Evolutionary conservation across 2,329 filamentous ascomycete genomes (phyloP).

Genomic region (Sphaerulina vaccinii): DNA sequence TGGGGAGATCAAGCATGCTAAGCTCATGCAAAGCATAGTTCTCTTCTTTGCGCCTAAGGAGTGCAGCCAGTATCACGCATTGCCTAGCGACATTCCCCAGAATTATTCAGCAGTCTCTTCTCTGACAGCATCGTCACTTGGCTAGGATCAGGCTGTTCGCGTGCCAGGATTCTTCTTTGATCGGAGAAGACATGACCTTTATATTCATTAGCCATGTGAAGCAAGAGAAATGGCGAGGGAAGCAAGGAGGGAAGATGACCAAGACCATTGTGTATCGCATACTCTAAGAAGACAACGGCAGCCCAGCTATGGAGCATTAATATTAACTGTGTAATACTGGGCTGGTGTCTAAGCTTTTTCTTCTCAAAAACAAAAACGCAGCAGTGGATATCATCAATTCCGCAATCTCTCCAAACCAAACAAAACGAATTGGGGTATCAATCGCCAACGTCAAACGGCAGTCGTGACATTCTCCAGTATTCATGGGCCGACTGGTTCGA

Average conservation of each 20-base stretch:
- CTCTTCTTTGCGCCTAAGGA: too few relatives aligned
- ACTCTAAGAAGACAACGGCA: not conserved
- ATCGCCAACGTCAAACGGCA: constrained; percentile 26
- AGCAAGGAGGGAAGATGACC: too few relatives aligned
- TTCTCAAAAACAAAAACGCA: constrained; percentile 21
- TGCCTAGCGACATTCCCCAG: too few relatives aligned
- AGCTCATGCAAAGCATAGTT: not conserved
- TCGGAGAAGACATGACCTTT: too few relatives aligned
- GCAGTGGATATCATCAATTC: constrained; percentile 33
- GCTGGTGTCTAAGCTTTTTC: constrained; percentile 1
- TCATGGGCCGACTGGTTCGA: constrained; percentile 13
- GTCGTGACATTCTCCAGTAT: constrained; percentile 16
- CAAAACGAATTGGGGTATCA: constrained; percentile 25
- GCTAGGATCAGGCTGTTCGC: too few relatives aligned
- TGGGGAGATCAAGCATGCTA: not conserved
- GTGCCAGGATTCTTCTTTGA: too few relatives aligned
- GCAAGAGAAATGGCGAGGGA: too few relatives aligned
- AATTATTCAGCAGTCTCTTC: too few relatives aligned
- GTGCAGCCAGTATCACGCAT: too few relatives aligned
- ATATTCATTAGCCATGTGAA: too few relatives aligned
- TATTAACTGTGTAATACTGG: not conserved
- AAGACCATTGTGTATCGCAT: too few relatives aligned
- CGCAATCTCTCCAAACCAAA: constrained; percentile 20
- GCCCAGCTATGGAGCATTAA: constrained; percentile 7
- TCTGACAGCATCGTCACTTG: too few relatives aligned